Evolutionary conservation across 768 basidiomycete species (phyloP).

Genomic region (Sarcomyxa edulis): DNA sequence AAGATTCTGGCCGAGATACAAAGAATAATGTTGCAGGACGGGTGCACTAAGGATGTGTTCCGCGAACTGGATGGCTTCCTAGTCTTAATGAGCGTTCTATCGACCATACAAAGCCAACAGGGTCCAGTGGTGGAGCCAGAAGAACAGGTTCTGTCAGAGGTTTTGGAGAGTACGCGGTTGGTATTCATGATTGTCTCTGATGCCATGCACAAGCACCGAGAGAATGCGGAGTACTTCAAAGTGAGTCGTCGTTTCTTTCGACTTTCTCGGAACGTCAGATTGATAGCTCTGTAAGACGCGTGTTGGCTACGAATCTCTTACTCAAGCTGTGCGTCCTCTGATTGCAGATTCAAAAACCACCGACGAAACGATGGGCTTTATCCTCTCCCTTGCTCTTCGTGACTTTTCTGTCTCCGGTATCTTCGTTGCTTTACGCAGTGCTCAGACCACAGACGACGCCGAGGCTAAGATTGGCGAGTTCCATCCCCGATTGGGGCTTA

Average conservation of each 20-base stretch:
- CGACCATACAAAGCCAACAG: slow-evolving; percentile 40
- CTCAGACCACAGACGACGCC: slow-evolving; percentile 26
- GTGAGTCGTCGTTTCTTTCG: slow-evolving; percentile 31
- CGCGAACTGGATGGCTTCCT: slow-evolving; percentile 81
- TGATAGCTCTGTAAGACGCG: slow-evolving; percentile 27
- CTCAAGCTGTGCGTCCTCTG: slow-evolving; percentile 52
- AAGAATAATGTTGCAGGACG: slow-evolving; percentile 60
- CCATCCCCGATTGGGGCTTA: slow-evolving; percentile 38
- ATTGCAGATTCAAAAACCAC: slow-evolving; percentile 39
- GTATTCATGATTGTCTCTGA: slow-evolving; percentile 63
- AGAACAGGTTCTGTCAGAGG: slow-evolving; percentile 29
- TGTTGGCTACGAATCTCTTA: slow-evolving; percentile 64
- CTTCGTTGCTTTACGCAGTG: slow-evolving; percentile 43
- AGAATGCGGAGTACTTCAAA: slow-evolving; percentile 62
- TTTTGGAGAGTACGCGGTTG: slow-evolving; percentile 51
- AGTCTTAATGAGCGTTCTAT: slow-evolving; percentile 66
- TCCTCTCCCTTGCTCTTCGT: slow-evolving; percentile 62
- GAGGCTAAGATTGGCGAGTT: slow-evolving; percentile 37
- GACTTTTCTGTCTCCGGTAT: slow-evolving; percentile 55
- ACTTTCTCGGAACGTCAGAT: neutral
- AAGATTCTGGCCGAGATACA: slow-evolving; percentile 67
- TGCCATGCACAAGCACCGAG: slow-evolving; percentile 48
- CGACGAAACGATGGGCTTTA: slow-evolving; percentile 57
- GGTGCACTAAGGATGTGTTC: slow-evolving; percentile 67
- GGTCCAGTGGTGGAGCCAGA: slow-evolving; percentile 29